Percentiles rank a stretch among this genome's conserved stretches.
These are phyloP conservation scores for Eurotiales sp. DNA, from an alignment of 2,329 filamentous ascomycete species.

Conservation along the genomic window DNA sequence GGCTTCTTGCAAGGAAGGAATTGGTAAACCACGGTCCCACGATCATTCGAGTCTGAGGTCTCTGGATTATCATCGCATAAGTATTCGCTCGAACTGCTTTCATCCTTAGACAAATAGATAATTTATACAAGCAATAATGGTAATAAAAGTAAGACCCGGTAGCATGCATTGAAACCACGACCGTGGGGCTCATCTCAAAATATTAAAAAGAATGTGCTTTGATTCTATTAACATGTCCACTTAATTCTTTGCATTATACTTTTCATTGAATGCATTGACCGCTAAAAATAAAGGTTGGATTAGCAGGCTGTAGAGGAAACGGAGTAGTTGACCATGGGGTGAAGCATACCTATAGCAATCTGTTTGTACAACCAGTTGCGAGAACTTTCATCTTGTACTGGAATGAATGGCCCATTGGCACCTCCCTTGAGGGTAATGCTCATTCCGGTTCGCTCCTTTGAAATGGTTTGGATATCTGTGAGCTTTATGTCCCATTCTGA, in stretches of 20 bases:
- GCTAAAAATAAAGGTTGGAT: slow-evolving; percentile 33
- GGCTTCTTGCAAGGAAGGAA: no score
- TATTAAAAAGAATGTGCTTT: no score
- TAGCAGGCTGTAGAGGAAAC: background rate
- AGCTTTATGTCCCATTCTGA: slow-evolving; percentile 96
- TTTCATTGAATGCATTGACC: slow-evolving; percentile 65
- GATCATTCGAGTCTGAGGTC: no score
- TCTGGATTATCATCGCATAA: no score
- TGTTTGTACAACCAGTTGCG: slow-evolving; percentile 65
- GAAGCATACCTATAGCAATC: slow-evolving; percentile 53
- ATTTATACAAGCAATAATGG: slow-evolving; percentile 6
- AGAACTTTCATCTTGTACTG: slow-evolving; percentile 79
- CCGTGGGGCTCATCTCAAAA: no score
- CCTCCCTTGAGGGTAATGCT: slow-evolving; percentile 84
- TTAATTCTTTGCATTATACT: slow-evolving; percentile 59
- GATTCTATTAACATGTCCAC: slow-evolving; percentile 1
- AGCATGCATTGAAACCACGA: no score
- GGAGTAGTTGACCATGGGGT: background rate
- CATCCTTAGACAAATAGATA: background rate
- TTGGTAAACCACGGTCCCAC: no score
- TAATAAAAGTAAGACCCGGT: background rate
- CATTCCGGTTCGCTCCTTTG: slow-evolving; percentile 92
- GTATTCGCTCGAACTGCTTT: background rate
- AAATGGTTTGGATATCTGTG: slow-evolving; percentile 94
- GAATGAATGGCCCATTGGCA: slow-evolving; percentile 90